Evolutionary conservation across 2,329 filamentous ascomycete species (phyloP).

Genomic region (Ascochyta fabae): DNA sequence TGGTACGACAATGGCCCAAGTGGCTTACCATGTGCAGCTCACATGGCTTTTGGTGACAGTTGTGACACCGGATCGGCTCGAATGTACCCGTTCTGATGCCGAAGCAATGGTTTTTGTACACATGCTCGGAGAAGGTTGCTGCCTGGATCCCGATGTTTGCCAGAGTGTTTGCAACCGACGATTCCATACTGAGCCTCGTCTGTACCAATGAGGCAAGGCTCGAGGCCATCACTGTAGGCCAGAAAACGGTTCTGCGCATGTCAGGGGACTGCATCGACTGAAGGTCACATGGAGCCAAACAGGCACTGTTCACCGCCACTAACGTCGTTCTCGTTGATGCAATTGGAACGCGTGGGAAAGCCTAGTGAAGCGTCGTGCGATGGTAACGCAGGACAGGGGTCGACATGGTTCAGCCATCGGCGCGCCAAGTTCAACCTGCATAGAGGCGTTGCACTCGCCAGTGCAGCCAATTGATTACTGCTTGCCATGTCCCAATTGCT

Average conservation of each 20-base stretch:
- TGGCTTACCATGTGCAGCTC: slow-evolving; percentile 35
- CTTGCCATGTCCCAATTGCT: slow-evolving; percentile 21
- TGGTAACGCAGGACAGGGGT: slow-evolving; percentile 30
- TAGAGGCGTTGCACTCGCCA: slow-evolving; percentile 33
- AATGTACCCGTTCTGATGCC: slow-evolving; percentile 20
- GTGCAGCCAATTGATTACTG: slow-evolving; percentile 30
- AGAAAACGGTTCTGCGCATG: slow-evolving; percentile 16
- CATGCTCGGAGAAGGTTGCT: not conserved
- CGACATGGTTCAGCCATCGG: slow-evolving; percentile 27
- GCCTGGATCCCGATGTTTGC: not conserved
- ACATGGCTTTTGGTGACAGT: slow-evolving; percentile 45
- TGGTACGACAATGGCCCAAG: slow-evolving; percentile 27
- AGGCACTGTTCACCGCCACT: slow-evolving; percentile 35
- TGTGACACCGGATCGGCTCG: slow-evolving; percentile 42
- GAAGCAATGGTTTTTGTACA: slow-evolving; percentile 26
- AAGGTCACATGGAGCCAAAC: slow-evolving; percentile 25
- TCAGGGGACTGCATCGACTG: slow-evolving; percentile 26
- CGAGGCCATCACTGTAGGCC: not conserved
- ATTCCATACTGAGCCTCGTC: not conserved
- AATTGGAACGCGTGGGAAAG: slow-evolving; percentile 29
- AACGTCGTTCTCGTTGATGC: slow-evolving; percentile 20
- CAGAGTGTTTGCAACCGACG: slow-evolving; percentile 3
- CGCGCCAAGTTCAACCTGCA: slow-evolving; percentile 30
- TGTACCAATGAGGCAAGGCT: slow-evolving; percentile 6
- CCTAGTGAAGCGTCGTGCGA: slow-evolving; percentile 31